Base-by-base conservation (phyloP, 768 basidiomycete genomes). In the Mycena leptocephala region DNA sequence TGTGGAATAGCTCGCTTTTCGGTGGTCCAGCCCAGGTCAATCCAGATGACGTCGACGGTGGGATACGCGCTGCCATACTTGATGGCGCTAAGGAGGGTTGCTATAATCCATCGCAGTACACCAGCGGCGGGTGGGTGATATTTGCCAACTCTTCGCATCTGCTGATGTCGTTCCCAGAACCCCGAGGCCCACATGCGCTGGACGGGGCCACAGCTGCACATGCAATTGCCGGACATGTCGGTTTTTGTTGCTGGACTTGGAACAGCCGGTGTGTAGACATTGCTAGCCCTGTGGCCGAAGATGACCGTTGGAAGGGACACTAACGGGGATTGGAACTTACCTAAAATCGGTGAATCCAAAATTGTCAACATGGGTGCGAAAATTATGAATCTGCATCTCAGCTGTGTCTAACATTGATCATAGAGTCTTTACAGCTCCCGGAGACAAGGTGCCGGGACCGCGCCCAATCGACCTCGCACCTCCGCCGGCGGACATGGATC, bases 171-270 rank as follows among this genome's bases (percentile, higher is more conserved):
- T 24, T 18, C 6, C 3, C 13, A 77, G 76, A 74, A 77, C 43
- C 59, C 65, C 10, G 76, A 73, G 32, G 72, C 76, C 10, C 76
- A 77, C 46, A 77, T 77, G 28, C 70, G 72, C 10, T 77, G 76
- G 76, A 77, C 72, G 0, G 76, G 76, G 22, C 76, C 71, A 2
- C 76, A 77, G 62, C 48, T 77, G 7, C 28, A 68, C 39, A 35
- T 30, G 48, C 76, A 77, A 33, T 28, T 77, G 20, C 76, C 76
- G 24, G 66, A 67, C 24, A 73, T 77, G n/a, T 43, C 71, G 30
- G 72, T 77, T 5, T 74, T 77, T 33, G 70, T 56, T 28, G 76
- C 65, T 22, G 76, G 55, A 7, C 41, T 77, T 26, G 76, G 76
- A 41, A 77, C 76, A 14, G 41, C 76, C 2, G 76, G 76, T 77